phyloP scores from a whole-genome alignment of 441 rosid species.

The Corymbia calophylla region DNA sequence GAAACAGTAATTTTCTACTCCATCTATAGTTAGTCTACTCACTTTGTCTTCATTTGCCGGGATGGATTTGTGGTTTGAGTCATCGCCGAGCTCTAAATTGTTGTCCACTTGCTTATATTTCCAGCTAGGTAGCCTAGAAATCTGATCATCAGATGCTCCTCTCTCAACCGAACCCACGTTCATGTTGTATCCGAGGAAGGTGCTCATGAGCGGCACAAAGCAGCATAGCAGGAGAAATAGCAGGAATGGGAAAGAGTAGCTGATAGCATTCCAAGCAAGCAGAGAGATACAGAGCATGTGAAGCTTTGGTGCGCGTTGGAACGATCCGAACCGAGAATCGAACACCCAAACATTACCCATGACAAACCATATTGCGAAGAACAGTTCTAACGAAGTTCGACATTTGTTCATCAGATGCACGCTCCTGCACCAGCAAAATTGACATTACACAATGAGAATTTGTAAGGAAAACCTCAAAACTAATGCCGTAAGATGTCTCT shows the following conservation, averaged over 20 bases:
- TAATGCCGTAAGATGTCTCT: background rate
- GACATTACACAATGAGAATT: background rate
- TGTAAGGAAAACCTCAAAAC: background rate
- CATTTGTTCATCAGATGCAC: constrained; percentile 86
- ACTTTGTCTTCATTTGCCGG: constrained; percentile 48
- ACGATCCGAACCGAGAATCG: constrained; percentile 80
- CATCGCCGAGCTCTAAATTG: constrained; percentile 18
- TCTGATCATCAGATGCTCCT: constrained; percentile 92
- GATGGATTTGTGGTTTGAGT: constrained; percentile 13
- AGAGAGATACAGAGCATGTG: constrained; percentile 78
- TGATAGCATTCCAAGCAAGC: constrained; percentile 80
- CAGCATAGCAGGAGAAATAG: constrained; percentile 84
- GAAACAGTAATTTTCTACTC: background rate
- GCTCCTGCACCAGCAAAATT: constrained; percentile 28
- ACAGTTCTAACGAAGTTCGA: constrained; percentile 66
- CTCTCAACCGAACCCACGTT: constrained; percentile 62
- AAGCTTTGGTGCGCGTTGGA: constrained; percentile 71
- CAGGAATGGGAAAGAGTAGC: constrained; percentile 87
- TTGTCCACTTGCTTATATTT: constrained; percentile 38
- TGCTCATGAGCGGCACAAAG: constrained; percentile 74
- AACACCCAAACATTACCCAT: constrained; percentile 98
- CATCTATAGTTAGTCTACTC: constrained; percentile 10
- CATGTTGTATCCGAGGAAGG: constrained; percentile 85
- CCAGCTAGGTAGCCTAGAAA: constrained; percentile 76
- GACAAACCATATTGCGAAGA: constrained; percentile 75